Percentiles rank a stretch among this genome's conserved stretches.
Conservation (phyloP, 148 eudicot species). For the Mesembryanthemum crystallinum region DNA sequence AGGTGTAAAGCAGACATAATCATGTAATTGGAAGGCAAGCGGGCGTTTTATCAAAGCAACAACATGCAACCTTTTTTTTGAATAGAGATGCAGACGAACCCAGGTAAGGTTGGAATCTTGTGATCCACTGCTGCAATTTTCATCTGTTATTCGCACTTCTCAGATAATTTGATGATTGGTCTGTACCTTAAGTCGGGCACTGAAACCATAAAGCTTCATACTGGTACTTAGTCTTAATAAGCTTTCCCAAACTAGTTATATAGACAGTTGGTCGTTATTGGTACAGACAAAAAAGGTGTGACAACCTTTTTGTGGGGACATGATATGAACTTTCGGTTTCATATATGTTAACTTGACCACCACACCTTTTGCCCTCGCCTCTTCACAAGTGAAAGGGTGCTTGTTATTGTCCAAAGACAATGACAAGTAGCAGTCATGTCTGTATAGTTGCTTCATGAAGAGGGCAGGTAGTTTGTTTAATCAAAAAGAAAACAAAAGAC, state of each 20-base stretch:
- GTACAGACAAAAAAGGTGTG: slow-evolving; percentile 20
- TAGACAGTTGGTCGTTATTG: slow-evolving; percentile 28
- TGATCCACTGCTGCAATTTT: slow-evolving; percentile 8
- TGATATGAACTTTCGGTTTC: slow-evolving; percentile 25
- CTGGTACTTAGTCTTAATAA: slow-evolving; percentile 9
- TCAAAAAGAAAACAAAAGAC: not conserved
- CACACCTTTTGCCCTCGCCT: slow-evolving; percentile 18
- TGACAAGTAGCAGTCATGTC: slow-evolving; percentile 6
- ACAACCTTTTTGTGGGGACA: slow-evolving; percentile 26
- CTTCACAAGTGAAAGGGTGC: slow-evolving; percentile 24
- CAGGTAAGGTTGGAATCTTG: slow-evolving; percentile 6
- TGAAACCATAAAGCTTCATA: not conserved
- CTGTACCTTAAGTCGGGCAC: not conserved
- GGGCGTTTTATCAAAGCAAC: not conserved
- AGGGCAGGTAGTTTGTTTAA: slow-evolving; percentile 5
- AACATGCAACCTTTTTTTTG: not conserved
- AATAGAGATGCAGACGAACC: not conserved
- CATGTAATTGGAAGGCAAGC: not conserved
- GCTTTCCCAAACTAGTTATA: slow-evolving; percentile 12
- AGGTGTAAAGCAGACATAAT: slow-evolving; percentile 16
- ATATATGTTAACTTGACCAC: slow-evolving; percentile 25
- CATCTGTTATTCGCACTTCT: slow-evolving; percentile 2
- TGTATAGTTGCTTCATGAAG: slow-evolving; percentile 1
- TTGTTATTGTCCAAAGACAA: slow-evolving; percentile 14
- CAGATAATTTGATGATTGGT: not conserved